Conservation (phyloP, 148 eudicot species). For the Camellia sinensis region DNA sequence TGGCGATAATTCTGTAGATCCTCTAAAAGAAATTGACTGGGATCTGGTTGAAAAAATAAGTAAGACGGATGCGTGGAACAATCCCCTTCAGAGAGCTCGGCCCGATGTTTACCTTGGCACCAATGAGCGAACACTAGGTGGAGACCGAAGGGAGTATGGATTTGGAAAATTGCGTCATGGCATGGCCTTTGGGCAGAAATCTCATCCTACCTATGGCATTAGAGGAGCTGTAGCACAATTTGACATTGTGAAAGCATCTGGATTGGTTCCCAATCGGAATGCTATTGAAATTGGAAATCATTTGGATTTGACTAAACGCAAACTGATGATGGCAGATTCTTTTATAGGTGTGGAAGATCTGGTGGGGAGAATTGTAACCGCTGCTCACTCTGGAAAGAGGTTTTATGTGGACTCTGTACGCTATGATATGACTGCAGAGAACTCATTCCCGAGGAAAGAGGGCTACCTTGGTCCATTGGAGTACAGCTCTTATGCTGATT, state of each 20-base stretch:
- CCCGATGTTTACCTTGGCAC: conserved; percentile 99
- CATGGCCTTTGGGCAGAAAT: conserved; percentile 84
- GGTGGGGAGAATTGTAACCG: conserved; percentile 87
- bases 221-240: conserved; percentile 97
- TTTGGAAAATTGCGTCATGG: conserved; percentile 88
- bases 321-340: conserved; percentile 83
- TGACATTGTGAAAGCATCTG: conserved; percentile 92
- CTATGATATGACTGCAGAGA: conserved; percentile 94
- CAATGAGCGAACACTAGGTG: conserved; percentile 91
- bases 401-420: conserved; percentile 91
- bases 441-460: conserved; percentile 96
- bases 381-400: conserved; percentile 99
- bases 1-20: conserved; percentile 52
- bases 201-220: conserved; percentile 94
- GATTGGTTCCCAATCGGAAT: conserved; percentile 69
- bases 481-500: conserved; percentile 94
- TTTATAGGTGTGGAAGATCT: conserved; percentile 57
- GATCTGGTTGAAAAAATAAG: conserved; percentile 54
- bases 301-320: conserved; percentile 43
- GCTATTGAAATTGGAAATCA: conserved; percentile 20
- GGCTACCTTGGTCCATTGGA: conserved; percentile 98
- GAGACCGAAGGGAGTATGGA: conserved; percentile 96
- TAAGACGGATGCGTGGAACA: conserved; percentile 71
- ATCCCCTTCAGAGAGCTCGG: conserved; percentile 95
- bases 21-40: conserved; percentile 76